Base-by-base conservation (phyloP, 2,329 filamentous ascomycete species). In the Fusarium papillatum region DNA sequence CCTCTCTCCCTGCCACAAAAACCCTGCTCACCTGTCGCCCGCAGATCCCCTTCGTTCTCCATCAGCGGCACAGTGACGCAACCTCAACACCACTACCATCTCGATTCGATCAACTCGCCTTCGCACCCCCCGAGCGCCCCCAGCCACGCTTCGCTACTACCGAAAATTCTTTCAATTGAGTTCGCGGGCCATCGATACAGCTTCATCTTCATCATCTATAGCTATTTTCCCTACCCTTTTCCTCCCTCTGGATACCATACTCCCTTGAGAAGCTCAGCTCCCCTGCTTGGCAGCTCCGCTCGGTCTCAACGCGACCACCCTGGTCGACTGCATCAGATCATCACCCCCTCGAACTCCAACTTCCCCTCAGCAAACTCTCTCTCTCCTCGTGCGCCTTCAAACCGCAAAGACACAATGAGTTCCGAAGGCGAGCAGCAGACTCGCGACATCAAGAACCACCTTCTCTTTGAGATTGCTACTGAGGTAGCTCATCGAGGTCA, bases 401-500 rank as follows among this genome's bases (percentile, higher is more conserved):
- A 53, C 39, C 39, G 70, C 60, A 69, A 69, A 66, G 63, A 79
- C 82, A 79, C 78, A 69, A 90, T 90, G 88, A 85, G 86, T 71
- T 83, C 80, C 81, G 86, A 88, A 72, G 86, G 84, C 78, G 84
- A 83, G 76, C 85, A 85, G 68, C 85, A 85, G 70, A 83, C 85
- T 75, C 89, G 90, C 80, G 96, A 98, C 86, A 95, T 98, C 81
- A 95, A 94, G 87, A 97, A 98, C 85, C 97, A 98, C 87, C 89
- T 97, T 82, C 94, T 99, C 79, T 99, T 99, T 83, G 97, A 99
- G 87, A 90, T 98, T 81, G 95, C 97, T 72, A 98, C 97, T 26
- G 97, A 99, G 85, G 97, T 98, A 80, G 97, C 97, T 74, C 98
- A 98, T 89, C 92, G 97, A 90, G 95, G 95, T 96, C 89, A 78